These are phyloP conservation scores for Podaxis carcinomalis DNA, from an alignment of 768 basidiomycete species.

Conservation along the genomic window DNA sequence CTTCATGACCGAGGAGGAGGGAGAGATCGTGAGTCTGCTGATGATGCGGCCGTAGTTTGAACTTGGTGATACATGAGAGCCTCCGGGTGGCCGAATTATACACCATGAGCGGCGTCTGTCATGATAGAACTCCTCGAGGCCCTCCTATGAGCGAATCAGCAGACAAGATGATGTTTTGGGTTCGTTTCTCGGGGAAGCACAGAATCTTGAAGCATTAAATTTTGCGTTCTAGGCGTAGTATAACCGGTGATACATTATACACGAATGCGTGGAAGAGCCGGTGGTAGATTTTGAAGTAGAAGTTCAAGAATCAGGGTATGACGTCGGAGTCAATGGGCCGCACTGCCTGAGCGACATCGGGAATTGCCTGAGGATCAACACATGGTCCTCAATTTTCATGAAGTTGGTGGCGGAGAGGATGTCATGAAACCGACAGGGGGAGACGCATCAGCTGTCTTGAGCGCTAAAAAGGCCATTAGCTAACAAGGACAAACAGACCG, in stretches of 20 bases:
- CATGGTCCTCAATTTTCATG: not conserved
- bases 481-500: not conserved
- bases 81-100: not conserved
- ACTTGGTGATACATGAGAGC: not conserved
- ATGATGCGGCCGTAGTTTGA: not conserved
- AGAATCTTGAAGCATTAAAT: not conserved
- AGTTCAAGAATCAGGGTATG: not conserved
- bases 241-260: constrained; percentile 1
- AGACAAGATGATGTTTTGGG: not conserved
- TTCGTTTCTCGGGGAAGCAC: not conserved
- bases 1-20: constrained; percentile 1
- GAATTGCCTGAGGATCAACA: not conserved
- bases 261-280: not conserved
- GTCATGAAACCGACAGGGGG: not conserved
- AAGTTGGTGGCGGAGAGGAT: not conserved
- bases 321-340: not conserved
- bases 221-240: not conserved
- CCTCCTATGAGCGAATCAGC: constrained; percentile 1
- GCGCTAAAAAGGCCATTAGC: not conserved
- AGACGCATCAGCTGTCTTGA: not conserved
- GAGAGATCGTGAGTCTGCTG: not conserved
- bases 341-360: not conserved
- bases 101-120: constrained; percentile 2
- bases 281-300: not conserved
- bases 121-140: not conserved